phyloP scores from a whole-genome alignment of 2,329 filamentous ascomycete genomes.

The Ilyonectria robusta region DNA sequence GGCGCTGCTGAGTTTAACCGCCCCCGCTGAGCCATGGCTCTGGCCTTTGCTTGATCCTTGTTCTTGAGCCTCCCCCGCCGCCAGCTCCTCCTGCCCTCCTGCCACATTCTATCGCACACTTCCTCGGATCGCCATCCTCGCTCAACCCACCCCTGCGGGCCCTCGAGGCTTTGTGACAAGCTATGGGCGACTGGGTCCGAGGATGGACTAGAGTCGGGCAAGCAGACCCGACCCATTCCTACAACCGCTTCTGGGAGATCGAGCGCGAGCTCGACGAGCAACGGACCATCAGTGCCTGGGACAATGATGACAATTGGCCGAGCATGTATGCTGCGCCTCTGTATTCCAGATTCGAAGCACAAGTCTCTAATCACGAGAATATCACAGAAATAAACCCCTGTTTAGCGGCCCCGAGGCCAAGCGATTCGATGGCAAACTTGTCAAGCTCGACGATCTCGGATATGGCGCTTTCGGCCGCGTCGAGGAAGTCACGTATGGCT shows the following conservation, averaged over 20 bases:
- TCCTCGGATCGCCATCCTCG: neutral
- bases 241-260: conserved; percentile 45
- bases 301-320: conserved; percentile 52
- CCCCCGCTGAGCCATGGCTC: conserved; percentile 28
- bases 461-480: conserved; percentile 60
- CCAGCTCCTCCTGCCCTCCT: neutral
- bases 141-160: neutral
- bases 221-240: conserved; percentile 37
- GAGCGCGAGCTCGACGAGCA: conserved; percentile 51
- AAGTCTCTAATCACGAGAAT: conserved; percentile 19
- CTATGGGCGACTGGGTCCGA: conserved; percentile 49
- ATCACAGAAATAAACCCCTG: conserved; percentile 49
- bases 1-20: neutral
- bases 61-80: conserved; percentile 10
- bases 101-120: neutral
- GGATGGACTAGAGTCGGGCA: conserved; percentile 54
- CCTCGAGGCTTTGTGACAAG: conserved; percentile 1
- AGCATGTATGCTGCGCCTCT: conserved; percentile 47
- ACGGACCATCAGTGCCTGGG: conserved; percentile 50
- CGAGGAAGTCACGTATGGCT: conserved; percentile 58
- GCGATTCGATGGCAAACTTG: conserved; percentile 52
- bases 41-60: conserved; percentile 20
- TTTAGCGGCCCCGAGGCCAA: conserved; percentile 52
- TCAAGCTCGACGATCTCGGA: conserved; percentile 56
- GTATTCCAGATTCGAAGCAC: neutral